Evolutionary conservation across 139 green algal species (phyloP), one percentile per base, ranked within the genome.

Genomic region (Picochlorum sp.): DNA sequence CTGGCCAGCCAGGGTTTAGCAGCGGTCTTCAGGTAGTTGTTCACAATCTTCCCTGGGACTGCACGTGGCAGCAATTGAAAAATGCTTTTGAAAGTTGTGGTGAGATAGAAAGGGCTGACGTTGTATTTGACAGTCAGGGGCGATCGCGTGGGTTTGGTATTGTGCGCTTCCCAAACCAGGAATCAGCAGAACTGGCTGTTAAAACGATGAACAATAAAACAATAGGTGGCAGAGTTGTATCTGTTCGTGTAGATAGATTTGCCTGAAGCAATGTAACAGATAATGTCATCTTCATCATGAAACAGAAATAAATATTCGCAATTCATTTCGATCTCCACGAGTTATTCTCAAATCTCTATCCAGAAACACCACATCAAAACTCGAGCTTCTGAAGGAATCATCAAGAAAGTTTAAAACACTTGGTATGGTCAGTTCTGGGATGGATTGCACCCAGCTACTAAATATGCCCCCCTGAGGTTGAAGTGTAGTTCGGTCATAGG

Each of bases 11-110:
- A 21, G 79, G 79, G 61, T 68, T 84, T 65, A 83, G 80, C 65
- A 86, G 78, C 57, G 83, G 83, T 13, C 67, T 88, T 44, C 83
- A 90, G 81, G 87, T 92, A 18, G 88, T 95, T 18, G 88, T 95
- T 30, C 88, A 95, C 79, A 95, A 95, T 68, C 76, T 95, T 16
- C 88, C 88, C 0, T 95, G 88, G 88, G 81, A 79, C 38, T 90
- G 79, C 81, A 88, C 82, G 3, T 93, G 87, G 86, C 84, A 95
- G 78, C 70, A 89, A 67, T 79, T 95, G 15, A 90, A 90, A 74
- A 87, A 95, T 61, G 69, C 71, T 2, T 95, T 95, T 74, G 45
- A 24, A 6, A 52, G 50, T 3, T 70, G 65, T 65, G 67, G 72
- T 26, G 66, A 74, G 6, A 83, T 95, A 20, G 85, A 92, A 65